These are phyloP conservation scores for Pythium apleroticum DNA, from an alignment of 352 stramenopile genomes.

Conservation along the genomic window DNA sequence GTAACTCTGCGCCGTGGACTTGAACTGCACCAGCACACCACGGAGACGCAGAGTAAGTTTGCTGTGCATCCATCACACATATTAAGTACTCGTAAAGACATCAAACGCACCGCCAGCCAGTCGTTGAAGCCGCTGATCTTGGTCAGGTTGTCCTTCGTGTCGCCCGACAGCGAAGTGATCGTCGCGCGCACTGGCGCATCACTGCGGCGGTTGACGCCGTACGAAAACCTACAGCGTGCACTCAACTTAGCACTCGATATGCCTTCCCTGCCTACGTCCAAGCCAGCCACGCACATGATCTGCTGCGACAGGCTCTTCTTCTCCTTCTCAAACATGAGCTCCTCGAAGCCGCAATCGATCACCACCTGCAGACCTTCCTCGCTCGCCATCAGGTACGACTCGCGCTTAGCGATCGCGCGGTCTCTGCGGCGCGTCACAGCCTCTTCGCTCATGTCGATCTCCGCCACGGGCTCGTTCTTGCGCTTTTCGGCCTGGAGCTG, in stretches of 20 bases:
- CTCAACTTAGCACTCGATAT: not conserved
- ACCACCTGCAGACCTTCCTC: slow-evolving; percentile 83
- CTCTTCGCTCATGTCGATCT: slow-evolving; percentile 80
- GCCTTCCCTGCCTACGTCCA: slow-evolving; percentile 21
- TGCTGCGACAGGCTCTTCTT: slow-evolving; percentile 93
- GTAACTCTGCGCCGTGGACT: slow-evolving; percentile 53
- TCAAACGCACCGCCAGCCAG: slow-evolving; percentile 55
- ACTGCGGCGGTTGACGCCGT: slow-evolving; percentile 73
- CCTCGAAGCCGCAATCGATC: slow-evolving; percentile 95
- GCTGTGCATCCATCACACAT: not conserved
- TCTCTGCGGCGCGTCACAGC: slow-evolving; percentile 65
- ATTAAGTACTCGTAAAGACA: slow-evolving; percentile 7
- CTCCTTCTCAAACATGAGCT: slow-evolving; percentile 92
- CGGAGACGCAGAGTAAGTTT: not conserved
- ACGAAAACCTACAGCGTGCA: slow-evolving; percentile 63
- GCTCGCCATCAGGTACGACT: slow-evolving; percentile 74
- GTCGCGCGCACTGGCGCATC: slow-evolving; percentile 49
- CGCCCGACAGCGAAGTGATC: slow-evolving; percentile 71
- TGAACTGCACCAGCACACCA: slow-evolving; percentile 43
- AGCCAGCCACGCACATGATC: slow-evolving; percentile 86
- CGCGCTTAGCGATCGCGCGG: slow-evolving; percentile 63
- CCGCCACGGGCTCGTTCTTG: slow-evolving; percentile 36
- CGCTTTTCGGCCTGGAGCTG: slow-evolving; percentile 38
- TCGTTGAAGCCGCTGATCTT: slow-evolving; percentile 92
- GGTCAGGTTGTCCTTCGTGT: slow-evolving; percentile 77